These are phyloP conservation scores for Neurospora discreta DNA, from an alignment of 495 filamentous ascomycete genomes.

Conservation along the genomic window DNA sequence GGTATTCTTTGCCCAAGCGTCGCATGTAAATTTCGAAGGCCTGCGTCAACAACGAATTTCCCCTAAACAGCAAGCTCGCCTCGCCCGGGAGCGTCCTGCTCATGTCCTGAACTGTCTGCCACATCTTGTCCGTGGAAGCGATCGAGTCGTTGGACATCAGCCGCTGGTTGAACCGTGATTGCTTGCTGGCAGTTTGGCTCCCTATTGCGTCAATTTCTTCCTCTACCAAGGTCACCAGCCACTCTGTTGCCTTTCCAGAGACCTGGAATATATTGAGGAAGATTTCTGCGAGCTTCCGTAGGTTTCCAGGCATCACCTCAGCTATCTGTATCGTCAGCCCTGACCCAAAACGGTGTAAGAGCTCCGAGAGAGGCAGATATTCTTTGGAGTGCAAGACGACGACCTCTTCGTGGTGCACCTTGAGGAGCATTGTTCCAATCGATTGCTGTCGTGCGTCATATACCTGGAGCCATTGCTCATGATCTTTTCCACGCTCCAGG, in stretches of 20 bases:
- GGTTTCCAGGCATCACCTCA: conserved; percentile 60
- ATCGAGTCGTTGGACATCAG: conserved; percentile 72
- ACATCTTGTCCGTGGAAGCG: conserved; percentile 43
- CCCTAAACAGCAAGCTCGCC: conserved; percentile 89
- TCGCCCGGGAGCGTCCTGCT: conserved; percentile 57
- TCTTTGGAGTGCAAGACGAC: conserved; percentile 79
- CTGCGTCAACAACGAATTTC: conserved; percentile 91
- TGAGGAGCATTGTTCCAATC: conserved; percentile 81
- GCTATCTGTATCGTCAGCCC: conserved; percentile 80
- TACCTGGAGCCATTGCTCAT: conserved; percentile 85
- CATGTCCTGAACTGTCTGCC: conserved; percentile 49
- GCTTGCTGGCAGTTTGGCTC: conserved; percentile 59
- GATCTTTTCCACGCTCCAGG: conserved; percentile 63
- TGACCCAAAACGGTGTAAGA: conserved; percentile 74
- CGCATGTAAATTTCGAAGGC: conserved; percentile 93
- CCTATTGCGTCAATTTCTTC: conserved; percentile 92
- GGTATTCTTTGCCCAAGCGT: conserved; percentile 82
- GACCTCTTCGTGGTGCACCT: conserved; percentile 71
- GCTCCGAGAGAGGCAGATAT: conserved; percentile 72
- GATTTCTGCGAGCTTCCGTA: conserved; percentile 72
- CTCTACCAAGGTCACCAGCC: conserved; percentile 87
- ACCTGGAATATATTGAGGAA: conserved; percentile 95
- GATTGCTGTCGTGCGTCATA: conserved; percentile 57
- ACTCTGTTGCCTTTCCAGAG: conserved; percentile 75
- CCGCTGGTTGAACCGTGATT: conserved; percentile 62